Conservation (phyloP, 495 filamentous ascomycete species). For the Elasticomyces elasticus region DNA sequence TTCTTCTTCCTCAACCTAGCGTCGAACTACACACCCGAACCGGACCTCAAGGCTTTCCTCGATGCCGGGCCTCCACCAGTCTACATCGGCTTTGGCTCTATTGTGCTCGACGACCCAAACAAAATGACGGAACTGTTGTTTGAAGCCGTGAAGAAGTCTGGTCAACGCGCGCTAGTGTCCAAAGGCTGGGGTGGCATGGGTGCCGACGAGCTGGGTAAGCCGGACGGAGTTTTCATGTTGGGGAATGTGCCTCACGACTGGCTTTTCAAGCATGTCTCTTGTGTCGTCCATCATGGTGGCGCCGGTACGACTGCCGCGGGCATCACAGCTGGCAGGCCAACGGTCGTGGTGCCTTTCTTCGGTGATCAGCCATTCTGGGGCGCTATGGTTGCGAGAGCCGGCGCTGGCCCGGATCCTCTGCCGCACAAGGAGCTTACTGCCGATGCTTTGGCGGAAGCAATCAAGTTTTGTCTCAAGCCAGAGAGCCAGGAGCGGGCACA, state of each 20-base stretch:
- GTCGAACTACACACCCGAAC: slow-evolving; percentile 41
- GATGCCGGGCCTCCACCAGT: slow-evolving; percentile 45
- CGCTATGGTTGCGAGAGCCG: slow-evolving; percentile 43
- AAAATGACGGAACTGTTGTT: slow-evolving; percentile 44
- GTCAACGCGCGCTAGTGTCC: slow-evolving; percentile 50
- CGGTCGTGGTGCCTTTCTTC: slow-evolving; percentile 55
- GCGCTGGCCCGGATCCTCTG: slow-evolving; percentile 41
- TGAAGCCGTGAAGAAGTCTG: slow-evolving; percentile 41
- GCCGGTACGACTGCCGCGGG: slow-evolving; percentile 58
- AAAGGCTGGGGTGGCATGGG: slow-evolving; percentile 56
- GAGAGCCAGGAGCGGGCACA: slow-evolving; percentile 31
- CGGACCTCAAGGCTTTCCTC: slow-evolving; percentile 45
- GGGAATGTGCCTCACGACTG: slow-evolving; percentile 56
- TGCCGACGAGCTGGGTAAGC: slow-evolving; percentile 34
- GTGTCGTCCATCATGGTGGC: slow-evolving; percentile 57
- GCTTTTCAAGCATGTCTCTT: slow-evolving; percentile 54
- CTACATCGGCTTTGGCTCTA: slow-evolving; percentile 61
- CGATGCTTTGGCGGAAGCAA: slow-evolving; percentile 35
- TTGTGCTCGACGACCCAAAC: slow-evolving; percentile 52
- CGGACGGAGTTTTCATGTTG: slow-evolving; percentile 44
- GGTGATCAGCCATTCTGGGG: slow-evolving; percentile 56
- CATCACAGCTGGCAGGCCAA: slow-evolving; percentile 47
- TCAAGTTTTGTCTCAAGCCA: slow-evolving; percentile 32
- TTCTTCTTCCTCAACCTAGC: slow-evolving; percentile 50
- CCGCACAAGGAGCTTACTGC: slow-evolving; percentile 37